Percentiles rank a stretch among this genome's conserved stretches.
These are phyloP conservation scores for Phytophthora fragariae DNA, from an alignment of 352 stramenopile genomes.

Conservation along the genomic window DNA sequence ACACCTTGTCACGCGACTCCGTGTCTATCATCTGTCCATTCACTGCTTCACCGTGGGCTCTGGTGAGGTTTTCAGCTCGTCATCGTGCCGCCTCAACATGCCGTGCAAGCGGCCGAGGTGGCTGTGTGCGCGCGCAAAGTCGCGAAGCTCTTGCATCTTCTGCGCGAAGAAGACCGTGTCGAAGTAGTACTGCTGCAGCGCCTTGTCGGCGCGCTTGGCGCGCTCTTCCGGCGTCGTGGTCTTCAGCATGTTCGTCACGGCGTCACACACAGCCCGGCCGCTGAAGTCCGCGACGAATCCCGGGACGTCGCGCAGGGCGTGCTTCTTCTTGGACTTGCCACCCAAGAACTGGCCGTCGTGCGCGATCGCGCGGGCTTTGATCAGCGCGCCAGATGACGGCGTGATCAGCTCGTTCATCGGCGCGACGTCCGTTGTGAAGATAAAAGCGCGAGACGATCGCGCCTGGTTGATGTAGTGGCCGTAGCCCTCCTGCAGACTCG, in stretches of 20 bases:
- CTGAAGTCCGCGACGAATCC: slow-evolving; percentile 55
- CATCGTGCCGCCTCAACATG: slow-evolving; percentile 29
- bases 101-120: slow-evolving; percentile 26
- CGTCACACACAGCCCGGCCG: slow-evolving; percentile 48
- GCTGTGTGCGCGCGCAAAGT: slow-evolving; percentile 41
- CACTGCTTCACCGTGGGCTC: neutral
- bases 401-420: slow-evolving; percentile 76
- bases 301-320: slow-evolving; percentile 44
- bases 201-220: slow-evolving; percentile 37
- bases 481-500: slow-evolving; percentile 63
- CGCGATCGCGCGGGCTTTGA: slow-evolving; percentile 29
- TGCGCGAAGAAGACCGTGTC: slow-evolving; percentile 71
- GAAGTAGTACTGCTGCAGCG: slow-evolving; percentile 66
- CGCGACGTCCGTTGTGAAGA: slow-evolving; percentile 60
- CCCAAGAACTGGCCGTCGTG: slow-evolving; percentile 49
- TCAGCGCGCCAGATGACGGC: slow-evolving; percentile 46
- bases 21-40: slow-evolving; percentile 3
- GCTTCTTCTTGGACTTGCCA: slow-evolving; percentile 32
- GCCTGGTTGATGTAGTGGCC: slow-evolving; percentile 78
- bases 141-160: slow-evolving; percentile 59
- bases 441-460: slow-evolving; percentile 48
- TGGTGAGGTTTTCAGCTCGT: slow-evolving; percentile 7
- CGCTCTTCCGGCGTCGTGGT: slow-evolving; percentile 44
- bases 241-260: slow-evolving; percentile 47
- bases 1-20: neutral